Evolutionary conservation across 192 early-diverging fungal species (phyloP).

Genomic region (Spizellomyces sp.): DNA sequence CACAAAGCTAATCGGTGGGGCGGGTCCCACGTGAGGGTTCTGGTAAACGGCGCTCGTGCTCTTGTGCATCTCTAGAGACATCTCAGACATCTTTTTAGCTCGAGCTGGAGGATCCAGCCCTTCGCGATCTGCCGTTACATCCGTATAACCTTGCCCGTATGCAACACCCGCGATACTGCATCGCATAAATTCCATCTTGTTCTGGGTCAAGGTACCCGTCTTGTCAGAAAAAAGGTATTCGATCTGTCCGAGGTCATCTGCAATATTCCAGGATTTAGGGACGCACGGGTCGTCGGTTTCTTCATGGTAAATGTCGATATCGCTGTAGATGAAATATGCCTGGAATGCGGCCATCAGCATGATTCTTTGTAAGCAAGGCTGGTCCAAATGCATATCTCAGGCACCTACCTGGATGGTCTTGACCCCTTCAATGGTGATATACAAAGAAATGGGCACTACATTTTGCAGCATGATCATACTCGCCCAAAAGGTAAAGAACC

Average conservation of each 20-base stretch:
- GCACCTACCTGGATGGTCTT: constrained; percentile 71
- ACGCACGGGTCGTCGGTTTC: constrained; percentile 75
- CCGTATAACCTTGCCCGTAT: constrained; percentile 62
- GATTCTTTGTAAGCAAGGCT: not conserved
- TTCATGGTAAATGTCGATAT: constrained; percentile 87
- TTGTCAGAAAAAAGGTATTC: constrained; percentile 97
- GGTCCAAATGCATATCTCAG: not conserved
- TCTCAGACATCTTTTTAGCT: constrained; percentile 55
- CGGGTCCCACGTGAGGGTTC: constrained; percentile 47
- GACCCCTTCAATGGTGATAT: constrained; percentile 89
- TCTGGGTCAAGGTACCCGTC: constrained; percentile 94
- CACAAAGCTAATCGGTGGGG: constrained; percentile 63
- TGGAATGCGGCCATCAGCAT: constrained; percentile 40
- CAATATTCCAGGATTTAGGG: constrained; percentile 83
- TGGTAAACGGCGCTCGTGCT: constrained; percentile 28
- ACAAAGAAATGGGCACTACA: constrained; percentile 94
- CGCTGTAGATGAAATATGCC: constrained; percentile 89
- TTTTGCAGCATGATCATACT: constrained; percentile 89
- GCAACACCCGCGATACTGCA: constrained; percentile 83
- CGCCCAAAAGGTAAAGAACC: constrained; percentile 43
- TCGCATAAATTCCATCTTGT: constrained; percentile 91
- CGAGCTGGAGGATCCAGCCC: constrained; percentile 75
- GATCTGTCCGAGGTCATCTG: constrained; percentile 93
- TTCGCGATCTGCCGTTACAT: constrained; percentile 41
- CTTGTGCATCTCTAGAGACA: constrained; percentile 34